Percentiles rank a stretch among this genome's conserved stretches.
These are phyloP conservation scores for Craspedostauros australis DNA, from an alignment of 108 stramenopile genomes.

Conservation along the genomic window DNA sequence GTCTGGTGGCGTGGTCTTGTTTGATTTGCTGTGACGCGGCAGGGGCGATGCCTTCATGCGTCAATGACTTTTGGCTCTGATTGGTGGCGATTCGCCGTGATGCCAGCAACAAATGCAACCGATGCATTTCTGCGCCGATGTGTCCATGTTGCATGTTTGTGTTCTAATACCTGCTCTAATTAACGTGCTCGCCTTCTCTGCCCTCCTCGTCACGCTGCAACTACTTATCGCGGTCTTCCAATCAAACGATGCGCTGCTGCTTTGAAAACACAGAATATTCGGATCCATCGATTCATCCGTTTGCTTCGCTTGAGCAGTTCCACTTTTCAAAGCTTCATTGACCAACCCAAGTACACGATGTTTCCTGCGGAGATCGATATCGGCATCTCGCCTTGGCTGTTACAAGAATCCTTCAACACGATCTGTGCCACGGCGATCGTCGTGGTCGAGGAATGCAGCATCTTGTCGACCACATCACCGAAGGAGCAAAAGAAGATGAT, in stretches of 20 bases:
- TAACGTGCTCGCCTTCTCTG: too few species aligned
- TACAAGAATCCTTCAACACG: slow-evolving; percentile 83
- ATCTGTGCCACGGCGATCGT: slow-evolving; percentile 74
- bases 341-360: slow-evolving; percentile 25
- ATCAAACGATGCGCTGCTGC: not conserved
- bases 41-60: not conserved
- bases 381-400: slow-evolving; percentile 55
- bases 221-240: slow-evolving; percentile 3
- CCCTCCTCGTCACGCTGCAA: too few species aligned
- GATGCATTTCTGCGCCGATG: too few species aligned
- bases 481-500: slow-evolving; percentile 46
- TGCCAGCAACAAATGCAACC: too few species aligned
- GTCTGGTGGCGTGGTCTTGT: too few species aligned
- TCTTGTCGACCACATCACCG: slow-evolving; percentile 28
- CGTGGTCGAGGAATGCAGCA: slow-evolving; percentile 67
- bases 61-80: too few species aligned
- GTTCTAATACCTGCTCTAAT: too few species aligned
- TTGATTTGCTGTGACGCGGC: not conserved
- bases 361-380: slow-evolving; percentile 26
- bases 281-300: slow-evolving; percentile 57
- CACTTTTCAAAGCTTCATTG: slow-evolving; percentile 70
- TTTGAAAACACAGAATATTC: slow-evolving; percentile 17
- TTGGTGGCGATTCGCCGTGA: too few species aligned
- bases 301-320: slow-evolving; percentile 55
- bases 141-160: too few species aligned